These are phyloP conservation scores for Boletellus ananas DNA, from an alignment of 768 basidiomycete species.

Conservation along the genomic window DNA sequence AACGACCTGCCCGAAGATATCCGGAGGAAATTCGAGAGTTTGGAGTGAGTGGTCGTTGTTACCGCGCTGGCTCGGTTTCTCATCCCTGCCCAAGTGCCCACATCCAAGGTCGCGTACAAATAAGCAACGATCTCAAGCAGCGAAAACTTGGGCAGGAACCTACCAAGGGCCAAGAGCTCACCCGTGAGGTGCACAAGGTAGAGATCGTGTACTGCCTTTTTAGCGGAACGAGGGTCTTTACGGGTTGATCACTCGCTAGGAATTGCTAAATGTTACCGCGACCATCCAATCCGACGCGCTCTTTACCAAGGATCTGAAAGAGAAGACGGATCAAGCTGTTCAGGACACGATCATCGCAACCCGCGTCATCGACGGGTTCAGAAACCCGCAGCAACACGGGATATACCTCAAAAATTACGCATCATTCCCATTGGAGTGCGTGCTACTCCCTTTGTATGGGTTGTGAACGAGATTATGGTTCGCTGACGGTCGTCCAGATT, in stretches of 20 bases:
- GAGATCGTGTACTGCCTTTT: neutral
- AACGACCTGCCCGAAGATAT: slow-evolving; percentile 75
- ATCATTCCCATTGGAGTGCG: slow-evolving; percentile 78
- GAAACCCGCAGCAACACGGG: slow-evolving; percentile 67
- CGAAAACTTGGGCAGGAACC: slow-evolving; percentile 74
- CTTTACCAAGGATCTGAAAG: slow-evolving; percentile 65
- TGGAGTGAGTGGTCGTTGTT: slow-evolving; percentile 54
- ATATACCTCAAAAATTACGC: slow-evolving; percentile 74
- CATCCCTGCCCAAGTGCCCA: slow-evolving; percentile 43
- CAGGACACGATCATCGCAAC: slow-evolving; percentile 78
- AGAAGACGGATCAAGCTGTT: slow-evolving; percentile 72
- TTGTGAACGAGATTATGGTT: neutral
- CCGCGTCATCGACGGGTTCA: slow-evolving; percentile 74
- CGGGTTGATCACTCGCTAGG: slow-evolving; percentile 40
- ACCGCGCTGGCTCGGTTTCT: neutral
- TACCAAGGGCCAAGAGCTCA: slow-evolving; percentile 65
- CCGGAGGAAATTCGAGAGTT: slow-evolving; percentile 58
- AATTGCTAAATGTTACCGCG: slow-evolving; percentile 57
- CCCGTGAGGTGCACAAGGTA: slow-evolving; percentile 67
- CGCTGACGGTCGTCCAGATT: slow-evolving; percentile 41
- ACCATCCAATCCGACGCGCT: slow-evolving; percentile 64
- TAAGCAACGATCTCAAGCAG: slow-evolving; percentile 74
- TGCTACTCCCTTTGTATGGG: slow-evolving; percentile 7
- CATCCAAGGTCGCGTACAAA: slow-evolving; percentile 76
- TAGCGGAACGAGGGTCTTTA: neutral